phyloP scores from a whole-genome alignment of 179 eudicot genomes.

The Spinacia oleracea region DNA sequence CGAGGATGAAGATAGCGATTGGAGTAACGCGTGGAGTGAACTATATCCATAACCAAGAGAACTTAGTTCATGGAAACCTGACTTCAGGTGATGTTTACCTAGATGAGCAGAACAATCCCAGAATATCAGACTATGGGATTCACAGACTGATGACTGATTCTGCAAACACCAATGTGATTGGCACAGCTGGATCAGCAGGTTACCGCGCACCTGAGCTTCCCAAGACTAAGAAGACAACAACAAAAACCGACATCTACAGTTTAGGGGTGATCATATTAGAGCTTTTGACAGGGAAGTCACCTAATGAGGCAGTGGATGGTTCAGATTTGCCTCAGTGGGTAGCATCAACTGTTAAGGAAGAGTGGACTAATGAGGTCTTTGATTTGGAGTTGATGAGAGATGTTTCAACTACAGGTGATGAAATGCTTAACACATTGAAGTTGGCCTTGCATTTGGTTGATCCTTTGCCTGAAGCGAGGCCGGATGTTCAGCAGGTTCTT shows the following conservation, averaged over 20 bases:
- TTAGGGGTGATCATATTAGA: conserved; percentile 82
- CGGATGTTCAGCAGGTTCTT: conserved; percentile 68
- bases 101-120: conserved; percentile 61
- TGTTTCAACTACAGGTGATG: conserved; percentile 64
- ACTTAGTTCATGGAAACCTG: conserved; percentile 71
- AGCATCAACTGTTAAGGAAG: conserved; percentile 85
- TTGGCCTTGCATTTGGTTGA: conserved; percentile 87
- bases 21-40: conserved; percentile 70
- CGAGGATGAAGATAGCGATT: conserved; percentile 80
- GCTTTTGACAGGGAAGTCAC: conserved; percentile 88
- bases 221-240: conserved; percentile 63
- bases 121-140: conserved; percentile 75
- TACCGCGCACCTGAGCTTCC: conserved; percentile 90
- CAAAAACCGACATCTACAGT: conserved; percentile 79
- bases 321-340: conserved; percentile 94
- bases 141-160: conserved; percentile 70
- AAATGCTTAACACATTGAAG: conserved; percentile 73
- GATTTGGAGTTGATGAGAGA: conserved; percentile 85
- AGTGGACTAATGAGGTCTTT: conserved; percentile 94
- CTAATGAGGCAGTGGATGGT: conserved; percentile 69
- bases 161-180: conserved; percentile 61
- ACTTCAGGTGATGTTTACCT: conserved; percentile 76
- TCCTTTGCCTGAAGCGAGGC: conserved; percentile 72
- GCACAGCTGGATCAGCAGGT: conserved; percentile 72
- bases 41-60: conserved; percentile 69